Conservation (phyloP, 495 filamentous ascomycete genomes). For the Hyaloscypha variabilis region DNA sequence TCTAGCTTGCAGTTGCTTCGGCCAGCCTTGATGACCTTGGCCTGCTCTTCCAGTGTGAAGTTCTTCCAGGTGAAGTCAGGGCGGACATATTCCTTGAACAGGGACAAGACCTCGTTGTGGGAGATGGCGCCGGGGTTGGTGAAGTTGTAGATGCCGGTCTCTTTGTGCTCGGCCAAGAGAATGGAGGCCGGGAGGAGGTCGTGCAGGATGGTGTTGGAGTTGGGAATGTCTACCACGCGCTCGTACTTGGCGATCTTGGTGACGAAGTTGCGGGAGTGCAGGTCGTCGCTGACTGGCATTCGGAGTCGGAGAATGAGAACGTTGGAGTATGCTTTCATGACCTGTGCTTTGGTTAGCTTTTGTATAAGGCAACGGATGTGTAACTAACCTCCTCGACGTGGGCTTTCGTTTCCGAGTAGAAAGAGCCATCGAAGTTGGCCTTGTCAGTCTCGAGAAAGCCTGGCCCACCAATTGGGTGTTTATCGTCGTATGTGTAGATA, state of each 20-base stretch:
- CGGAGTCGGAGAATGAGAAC: constrained; percentile 62
- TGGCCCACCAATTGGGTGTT: constrained; percentile 58
- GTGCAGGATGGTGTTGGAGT: constrained; percentile 66
- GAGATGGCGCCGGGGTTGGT: constrained; percentile 70
- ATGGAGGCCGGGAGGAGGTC: constrained; percentile 64
- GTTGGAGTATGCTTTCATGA: constrained; percentile 63
- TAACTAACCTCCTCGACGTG: constrained; percentile 61
- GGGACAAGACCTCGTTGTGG: constrained; percentile 64
- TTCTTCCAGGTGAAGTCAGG: constrained; percentile 67
- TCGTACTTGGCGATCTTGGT: constrained; percentile 69
- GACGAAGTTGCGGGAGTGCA: constrained; percentile 67
- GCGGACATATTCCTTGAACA: constrained; percentile 64
- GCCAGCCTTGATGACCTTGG: constrained; percentile 67
- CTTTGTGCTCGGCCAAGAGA: constrained; percentile 59
- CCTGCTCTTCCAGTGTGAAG: constrained; percentile 65
- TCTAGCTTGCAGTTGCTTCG: constrained; percentile 67
- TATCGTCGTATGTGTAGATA: constrained; percentile 62
- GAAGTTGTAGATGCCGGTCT: constrained; percentile 68
- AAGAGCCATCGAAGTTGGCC: constrained; percentile 66
- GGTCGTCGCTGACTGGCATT: constrained; percentile 70
- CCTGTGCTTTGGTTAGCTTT: constrained; percentile 36
- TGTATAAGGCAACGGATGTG: neutral
- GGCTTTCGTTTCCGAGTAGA: constrained; percentile 68
- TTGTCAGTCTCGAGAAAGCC: constrained; percentile 64
- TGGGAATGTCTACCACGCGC: constrained; percentile 65